Conservation (phyloP, 495 filamentous ascomycete species). For the Corynascus novoguineensis region DNA sequence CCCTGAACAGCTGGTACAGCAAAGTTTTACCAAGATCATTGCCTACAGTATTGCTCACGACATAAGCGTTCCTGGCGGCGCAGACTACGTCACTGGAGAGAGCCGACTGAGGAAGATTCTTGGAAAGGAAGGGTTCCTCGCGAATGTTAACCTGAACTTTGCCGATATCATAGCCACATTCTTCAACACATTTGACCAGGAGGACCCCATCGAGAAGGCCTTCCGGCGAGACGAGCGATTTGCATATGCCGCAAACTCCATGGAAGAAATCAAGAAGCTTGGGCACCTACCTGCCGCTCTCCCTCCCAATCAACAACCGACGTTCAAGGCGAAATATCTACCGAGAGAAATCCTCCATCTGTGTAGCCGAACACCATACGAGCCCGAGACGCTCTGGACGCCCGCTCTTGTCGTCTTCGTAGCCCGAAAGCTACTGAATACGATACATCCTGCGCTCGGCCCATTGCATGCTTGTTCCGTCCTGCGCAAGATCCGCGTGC, state of each 20-base stretch:
- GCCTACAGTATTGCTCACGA: slow-evolving; percentile 82
- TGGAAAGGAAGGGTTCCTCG: slow-evolving; percentile 57
- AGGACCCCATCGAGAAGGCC: slow-evolving; percentile 61
- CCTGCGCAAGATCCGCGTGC: slow-evolving; percentile 75
- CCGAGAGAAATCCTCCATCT: slow-evolving; percentile 67
- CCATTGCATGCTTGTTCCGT: slow-evolving; percentile 80
- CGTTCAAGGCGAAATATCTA: slow-evolving; percentile 72
- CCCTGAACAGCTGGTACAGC: slow-evolving; percentile 52
- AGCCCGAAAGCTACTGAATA: slow-evolving; percentile 69
- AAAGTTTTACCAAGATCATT: slow-evolving; percentile 72
- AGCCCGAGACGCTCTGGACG: slow-evolving; percentile 66
- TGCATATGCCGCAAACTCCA: slow-evolving; percentile 52
- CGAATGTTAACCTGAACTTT: slow-evolving; percentile 61
- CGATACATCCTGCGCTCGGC: slow-evolving; percentile 80
- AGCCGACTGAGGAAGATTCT: slow-evolving; percentile 61
- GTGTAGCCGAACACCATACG: slow-evolving; percentile 61
- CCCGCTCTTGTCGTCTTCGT: slow-evolving; percentile 68
- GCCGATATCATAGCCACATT: slow-evolving; percentile 68
- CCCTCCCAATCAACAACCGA: slow-evolving; percentile 75
- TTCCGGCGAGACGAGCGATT: slow-evolving; percentile 60
- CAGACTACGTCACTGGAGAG: slow-evolving; percentile 59
- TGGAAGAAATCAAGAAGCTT: slow-evolving; percentile 60
- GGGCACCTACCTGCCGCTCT: slow-evolving; percentile 55
- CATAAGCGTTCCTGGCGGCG: slow-evolving; percentile 54
- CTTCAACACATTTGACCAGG: slow-evolving; percentile 69